These are phyloP conservation scores for Halenospora varia DNA, from an alignment of 495 filamentous ascomycete genomes.

Conservation along the genomic window DNA sequence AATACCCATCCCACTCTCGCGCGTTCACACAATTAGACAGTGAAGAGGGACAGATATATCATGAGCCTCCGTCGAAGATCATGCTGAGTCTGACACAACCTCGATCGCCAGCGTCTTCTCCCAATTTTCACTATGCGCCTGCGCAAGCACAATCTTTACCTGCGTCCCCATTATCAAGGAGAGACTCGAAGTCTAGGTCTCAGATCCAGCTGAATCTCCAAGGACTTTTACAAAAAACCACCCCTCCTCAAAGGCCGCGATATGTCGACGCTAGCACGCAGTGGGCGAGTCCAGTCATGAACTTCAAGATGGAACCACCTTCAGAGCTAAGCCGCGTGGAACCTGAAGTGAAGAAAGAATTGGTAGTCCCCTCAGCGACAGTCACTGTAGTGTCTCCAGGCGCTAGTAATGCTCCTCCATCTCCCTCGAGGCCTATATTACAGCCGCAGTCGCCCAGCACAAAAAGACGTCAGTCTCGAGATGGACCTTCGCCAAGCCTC, in stretches of 20 bases:
- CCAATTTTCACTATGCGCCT: slow-evolving; percentile 26
- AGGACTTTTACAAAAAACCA: background rate
- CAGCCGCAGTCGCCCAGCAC: slow-evolving; percentile 32
- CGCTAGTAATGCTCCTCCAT: slow-evolving; percentile 11
- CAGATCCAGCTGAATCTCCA: background rate
- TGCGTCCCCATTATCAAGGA: slow-evolving; percentile 15
- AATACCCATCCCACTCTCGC: background rate
- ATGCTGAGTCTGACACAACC: slow-evolving; percentile 47
- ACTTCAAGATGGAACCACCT: slow-evolving; percentile 20
- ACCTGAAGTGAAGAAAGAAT: background rate
- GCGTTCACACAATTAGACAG: background rate
- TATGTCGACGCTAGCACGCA: slow-evolving; percentile 23
- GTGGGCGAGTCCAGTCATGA: slow-evolving; percentile 16
- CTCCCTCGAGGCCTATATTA: slow-evolving; percentile 34
- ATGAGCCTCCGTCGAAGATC: slow-evolving; percentile 12
- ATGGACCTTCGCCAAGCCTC: background rate
- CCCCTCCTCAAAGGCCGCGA: slow-evolving; percentile 8
- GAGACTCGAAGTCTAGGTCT: slow-evolving; percentile 11
- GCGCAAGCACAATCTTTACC: slow-evolving; percentile 24
- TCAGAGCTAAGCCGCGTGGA: slow-evolving; percentile 25
- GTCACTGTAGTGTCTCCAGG: background rate
- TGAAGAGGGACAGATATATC: background rate
- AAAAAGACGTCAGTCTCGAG: slow-evolving; percentile 13
- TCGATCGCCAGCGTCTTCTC: slow-evolving; percentile 29
- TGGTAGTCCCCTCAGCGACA: background rate